Percentiles rank a stretch among this genome's conserved stretches.
Conservation (phyloP, 306 rosid species). For the Alnus rubra region DNA sequence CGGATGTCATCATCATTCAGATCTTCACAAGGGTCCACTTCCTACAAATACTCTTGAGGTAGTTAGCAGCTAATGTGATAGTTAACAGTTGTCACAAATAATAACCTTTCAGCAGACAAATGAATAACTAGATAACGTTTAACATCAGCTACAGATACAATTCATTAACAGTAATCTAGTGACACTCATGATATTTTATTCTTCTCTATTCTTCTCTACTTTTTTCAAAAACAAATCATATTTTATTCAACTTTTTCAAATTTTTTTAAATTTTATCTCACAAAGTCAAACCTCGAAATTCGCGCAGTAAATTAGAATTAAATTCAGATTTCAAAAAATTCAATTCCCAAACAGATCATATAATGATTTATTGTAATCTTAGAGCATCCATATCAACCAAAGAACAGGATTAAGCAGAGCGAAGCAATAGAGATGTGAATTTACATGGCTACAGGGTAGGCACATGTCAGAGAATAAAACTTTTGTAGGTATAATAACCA, state of each 20-base stretch:
- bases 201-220: too few species aligned
- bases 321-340: too few species aligned
- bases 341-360: background rate
- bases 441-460: background rate
- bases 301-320: too few species aligned
- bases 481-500: background rate
- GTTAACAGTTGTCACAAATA: background rate
- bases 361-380: background rate
- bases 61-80: background rate
- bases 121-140: background rate
- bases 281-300: too few species aligned
- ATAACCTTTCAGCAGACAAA: background rate
- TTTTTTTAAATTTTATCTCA: too few species aligned
- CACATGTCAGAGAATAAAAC: background rate
- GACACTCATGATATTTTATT: background rate
- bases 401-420: background rate
- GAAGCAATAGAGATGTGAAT: background rate
- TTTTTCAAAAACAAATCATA: too few species aligned
- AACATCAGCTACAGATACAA: background rate
- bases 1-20: slow-evolving; percentile 45
- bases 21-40: slow-evolving; percentile 46
- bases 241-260: too few species aligned
- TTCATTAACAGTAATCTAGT: background rate
- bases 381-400: background rate
- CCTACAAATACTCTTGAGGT: slow-evolving; percentile 31